phyloP scores from a whole-genome alignment of 768 basidiomycete genomes.

The Trametes cubensis region DNA sequence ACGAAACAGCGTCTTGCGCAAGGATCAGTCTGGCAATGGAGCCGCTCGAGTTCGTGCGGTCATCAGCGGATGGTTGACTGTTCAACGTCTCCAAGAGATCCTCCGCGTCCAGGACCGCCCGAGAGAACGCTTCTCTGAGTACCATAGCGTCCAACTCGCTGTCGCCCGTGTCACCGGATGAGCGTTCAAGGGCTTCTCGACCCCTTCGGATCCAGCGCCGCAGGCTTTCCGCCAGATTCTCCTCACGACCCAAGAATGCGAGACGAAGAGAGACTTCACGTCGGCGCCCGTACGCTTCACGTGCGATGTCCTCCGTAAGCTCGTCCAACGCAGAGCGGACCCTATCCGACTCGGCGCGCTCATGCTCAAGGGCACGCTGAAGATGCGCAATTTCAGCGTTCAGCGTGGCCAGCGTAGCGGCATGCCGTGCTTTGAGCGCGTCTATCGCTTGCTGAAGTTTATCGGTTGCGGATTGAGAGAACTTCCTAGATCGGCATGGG shows the following conservation, averaged over 20 bases:
- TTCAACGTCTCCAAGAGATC: constrained; percentile 40
- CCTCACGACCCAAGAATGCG: constrained; percentile 64
- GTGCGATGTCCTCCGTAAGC: constrained; percentile 67
- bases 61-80: constrained; percentile 36
- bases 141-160: constrained; percentile 22
- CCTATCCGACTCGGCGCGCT: constrained; percentile 47
- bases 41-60: constrained; percentile 41
- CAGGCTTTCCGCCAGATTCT: constrained; percentile 55
- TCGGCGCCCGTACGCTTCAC: constrained; percentile 72
- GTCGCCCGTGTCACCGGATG: constrained; percentile 12
- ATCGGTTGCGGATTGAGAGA: constrained; percentile 76
- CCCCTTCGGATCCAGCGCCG: constrained; percentile 58
- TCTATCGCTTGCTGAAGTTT: constrained; percentile 62
- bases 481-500: constrained; percentile 56
- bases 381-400: constrained; percentile 50
- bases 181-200: constrained; percentile 42
- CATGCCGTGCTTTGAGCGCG: constrained; percentile 61
- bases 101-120: constrained; percentile 40
- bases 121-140: constrained; percentile 31
- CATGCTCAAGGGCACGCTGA: constrained; percentile 46
- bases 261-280: constrained; percentile 71
- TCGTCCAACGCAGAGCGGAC: constrained; percentile 70
- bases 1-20: constrained; percentile 51
- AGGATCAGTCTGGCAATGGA: constrained; percentile 55
- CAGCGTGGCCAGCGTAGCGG: constrained; percentile 60